Conservation (phyloP, 176 grass and related monocot genomes). For the Chloris gayana region DNA sequence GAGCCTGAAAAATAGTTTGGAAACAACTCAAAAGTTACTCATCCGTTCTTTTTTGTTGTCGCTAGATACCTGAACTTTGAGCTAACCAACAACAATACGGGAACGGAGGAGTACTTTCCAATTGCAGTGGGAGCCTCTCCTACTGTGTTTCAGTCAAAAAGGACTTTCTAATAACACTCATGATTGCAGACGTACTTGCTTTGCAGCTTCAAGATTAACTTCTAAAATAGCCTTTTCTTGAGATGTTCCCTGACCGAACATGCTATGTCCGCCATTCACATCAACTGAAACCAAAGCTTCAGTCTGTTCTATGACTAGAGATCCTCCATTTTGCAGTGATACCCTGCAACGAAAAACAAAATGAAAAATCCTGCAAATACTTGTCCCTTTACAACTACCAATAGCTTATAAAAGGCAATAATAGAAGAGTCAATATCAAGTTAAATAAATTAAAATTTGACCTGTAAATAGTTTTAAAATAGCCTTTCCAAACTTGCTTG, state of each 20-base stretch:
- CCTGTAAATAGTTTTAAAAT: neutral
- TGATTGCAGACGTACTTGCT: conserved; percentile 72
- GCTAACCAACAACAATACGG: no score
- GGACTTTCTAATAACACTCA: conserved; percentile 24
- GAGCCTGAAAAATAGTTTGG: neutral
- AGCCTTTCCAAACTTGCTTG: no score
- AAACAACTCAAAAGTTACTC: conserved; percentile 34
- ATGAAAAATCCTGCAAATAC: conserved; percentile 27
- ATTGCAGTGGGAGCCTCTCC: no score
- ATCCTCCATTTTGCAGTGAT: conserved; percentile 77
- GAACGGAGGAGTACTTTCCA: no score
- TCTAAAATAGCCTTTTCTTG: conserved; percentile 84
- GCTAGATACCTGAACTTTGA: no score
- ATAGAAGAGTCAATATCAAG: neutral
- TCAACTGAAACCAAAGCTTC: conserved; percentile 96
- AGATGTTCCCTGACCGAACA: conserved; percentile 79
- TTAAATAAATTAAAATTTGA: neutral
- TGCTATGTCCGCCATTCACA: conserved; percentile 91
- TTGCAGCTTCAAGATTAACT: conserved; percentile 93
- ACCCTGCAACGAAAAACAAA: conserved; percentile 61
- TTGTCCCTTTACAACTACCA: conserved; percentile 1
- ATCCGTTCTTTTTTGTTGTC: no score
- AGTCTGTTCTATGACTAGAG: conserved; percentile 94
- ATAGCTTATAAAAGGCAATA: neutral
- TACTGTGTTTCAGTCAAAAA: no score